Evolutionary conservation across 192 early-diverging fungal species (phyloP).

Genomic region (Jimgerdemannia lactiflua): DNA sequence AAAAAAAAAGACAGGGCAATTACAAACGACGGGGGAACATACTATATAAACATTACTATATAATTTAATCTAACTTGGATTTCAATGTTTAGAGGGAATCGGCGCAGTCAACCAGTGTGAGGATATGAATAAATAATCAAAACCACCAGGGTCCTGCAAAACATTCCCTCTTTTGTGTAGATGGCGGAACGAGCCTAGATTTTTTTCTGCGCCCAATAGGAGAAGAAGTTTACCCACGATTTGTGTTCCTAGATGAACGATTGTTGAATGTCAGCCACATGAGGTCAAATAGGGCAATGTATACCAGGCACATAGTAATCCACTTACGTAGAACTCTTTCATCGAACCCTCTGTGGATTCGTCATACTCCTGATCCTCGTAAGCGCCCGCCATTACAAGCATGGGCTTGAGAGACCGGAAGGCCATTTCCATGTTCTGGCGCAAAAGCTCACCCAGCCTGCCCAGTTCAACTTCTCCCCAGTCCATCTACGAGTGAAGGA

Average conservation of each 20-base stretch:
- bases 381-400: neutral
- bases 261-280: no score
- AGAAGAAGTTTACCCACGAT: neutral
- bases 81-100: no score
- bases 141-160: no score
- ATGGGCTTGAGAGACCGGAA: neutral
- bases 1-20: no score
- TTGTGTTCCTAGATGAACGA: neutral
- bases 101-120: no score
- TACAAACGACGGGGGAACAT: no score
- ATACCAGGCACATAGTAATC: neutral
- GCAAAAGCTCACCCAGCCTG: neutral
- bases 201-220: neutral
- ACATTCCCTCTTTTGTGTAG: no score
- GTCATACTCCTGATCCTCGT: neutral
- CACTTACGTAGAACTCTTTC: neutral
- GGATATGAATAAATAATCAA: no score
- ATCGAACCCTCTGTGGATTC: neutral
- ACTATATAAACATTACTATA: no score
- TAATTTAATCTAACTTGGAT: no score
- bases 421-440: neutral
- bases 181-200: no score
- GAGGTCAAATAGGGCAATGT: no score
- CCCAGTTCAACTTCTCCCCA: neutral
- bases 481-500: neutral